These are phyloP conservation scores for Pythium guiyangense DNA, from an alignment of 352 stramenopile genomes.

Conservation along the genomic window DNA sequence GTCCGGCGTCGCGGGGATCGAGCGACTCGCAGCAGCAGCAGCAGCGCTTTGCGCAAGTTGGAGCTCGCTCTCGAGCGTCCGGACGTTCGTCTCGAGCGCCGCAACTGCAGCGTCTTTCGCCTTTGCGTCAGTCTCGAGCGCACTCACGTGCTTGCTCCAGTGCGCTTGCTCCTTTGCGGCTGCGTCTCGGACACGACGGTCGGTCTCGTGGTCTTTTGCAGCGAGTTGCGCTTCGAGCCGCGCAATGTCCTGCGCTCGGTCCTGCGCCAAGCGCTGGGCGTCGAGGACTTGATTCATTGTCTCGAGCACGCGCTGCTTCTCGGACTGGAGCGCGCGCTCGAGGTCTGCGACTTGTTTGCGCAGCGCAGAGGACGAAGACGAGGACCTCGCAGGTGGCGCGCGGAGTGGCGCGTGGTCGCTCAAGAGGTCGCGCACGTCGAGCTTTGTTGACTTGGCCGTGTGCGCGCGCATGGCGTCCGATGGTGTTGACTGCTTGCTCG, in stretches of 20 bases:
- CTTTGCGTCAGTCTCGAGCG: constrained; percentile 27
- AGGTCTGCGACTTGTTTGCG: constrained; percentile 14
- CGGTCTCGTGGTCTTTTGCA: constrained; percentile 20
- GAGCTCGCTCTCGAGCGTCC: constrained; percentile 21
- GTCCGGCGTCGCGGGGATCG: not conserved
- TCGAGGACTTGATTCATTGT: constrained; percentile 67
- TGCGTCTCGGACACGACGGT: constrained; percentile 18
- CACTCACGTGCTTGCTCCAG: constrained; percentile 16
- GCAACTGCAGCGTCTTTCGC: constrained; percentile 25
- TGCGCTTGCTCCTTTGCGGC: constrained; percentile 19
- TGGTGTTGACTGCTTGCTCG: too few species aligned
- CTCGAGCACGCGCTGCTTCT: constrained; percentile 64
- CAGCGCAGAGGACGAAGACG: not conserved
- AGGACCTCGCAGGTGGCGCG: not conserved
- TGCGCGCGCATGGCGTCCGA: not conserved
- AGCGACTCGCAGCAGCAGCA: constrained; percentile 12
- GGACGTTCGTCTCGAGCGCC: constrained; percentile 16
- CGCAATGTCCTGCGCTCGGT: constrained; percentile 39
- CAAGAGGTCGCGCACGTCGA: constrained; percentile 15
- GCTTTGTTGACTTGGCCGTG: constrained; percentile 5
- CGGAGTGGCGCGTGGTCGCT: constrained; percentile 4
- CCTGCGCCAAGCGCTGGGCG: constrained; percentile 60
- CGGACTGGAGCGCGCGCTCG: constrained; percentile 53
- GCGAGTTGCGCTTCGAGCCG: constrained; percentile 29
- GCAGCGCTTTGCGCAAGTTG: constrained; percentile 5